phyloP scores from a whole-genome alignment of 1,139 yeast genomes.

The Citeromyces siamensis region DNA sequence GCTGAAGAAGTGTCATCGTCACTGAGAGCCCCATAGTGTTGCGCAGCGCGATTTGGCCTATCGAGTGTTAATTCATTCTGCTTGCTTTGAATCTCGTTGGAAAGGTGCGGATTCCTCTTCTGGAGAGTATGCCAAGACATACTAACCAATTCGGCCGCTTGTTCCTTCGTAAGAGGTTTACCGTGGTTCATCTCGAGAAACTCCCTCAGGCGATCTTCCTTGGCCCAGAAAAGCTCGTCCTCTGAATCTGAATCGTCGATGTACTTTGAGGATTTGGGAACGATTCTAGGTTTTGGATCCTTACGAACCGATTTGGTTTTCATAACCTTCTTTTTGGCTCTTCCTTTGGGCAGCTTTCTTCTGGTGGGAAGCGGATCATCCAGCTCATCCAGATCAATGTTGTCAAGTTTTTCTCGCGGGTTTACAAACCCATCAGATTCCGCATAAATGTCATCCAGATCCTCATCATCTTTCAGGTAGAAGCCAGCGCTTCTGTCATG shows the following conservation, averaged over 20 bases:
- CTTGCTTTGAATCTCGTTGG: neutral
- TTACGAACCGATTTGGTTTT: conserved; percentile 7
- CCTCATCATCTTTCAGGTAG: neutral
- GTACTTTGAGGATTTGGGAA: conserved; percentile 30
- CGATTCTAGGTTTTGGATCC: conserved; percentile 9
- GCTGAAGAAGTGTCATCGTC: conserved; percentile 8
- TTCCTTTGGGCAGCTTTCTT: conserved; percentile 5
- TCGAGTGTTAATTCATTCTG: conserved; percentile 3
- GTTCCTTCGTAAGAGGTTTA: conserved; percentile 5
- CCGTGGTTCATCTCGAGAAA: conserved; percentile 19
- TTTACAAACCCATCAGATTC: conserved; percentile 4
- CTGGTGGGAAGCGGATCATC: conserved; percentile 5
- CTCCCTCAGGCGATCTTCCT: conserved; percentile 42
- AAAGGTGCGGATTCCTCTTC: neutral
- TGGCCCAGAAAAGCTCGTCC: conserved; percentile 44
- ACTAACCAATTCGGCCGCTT: neutral
- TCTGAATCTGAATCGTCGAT: conserved; percentile 59
- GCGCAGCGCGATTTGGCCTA: conserved; percentile 5
- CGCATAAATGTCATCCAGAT: conserved; percentile 6
- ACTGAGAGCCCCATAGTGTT: conserved; percentile 4
- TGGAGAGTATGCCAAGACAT: conserved; percentile 1
- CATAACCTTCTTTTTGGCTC: conserved; percentile 9
- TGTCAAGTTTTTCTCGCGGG: conserved; percentile 5
- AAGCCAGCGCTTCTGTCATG: neutral
- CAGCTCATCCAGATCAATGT: conserved; percentile 6